Conservation (phyloP, 352 stramenopile genomes). For the Phytopythium oedochilum region DNA sequence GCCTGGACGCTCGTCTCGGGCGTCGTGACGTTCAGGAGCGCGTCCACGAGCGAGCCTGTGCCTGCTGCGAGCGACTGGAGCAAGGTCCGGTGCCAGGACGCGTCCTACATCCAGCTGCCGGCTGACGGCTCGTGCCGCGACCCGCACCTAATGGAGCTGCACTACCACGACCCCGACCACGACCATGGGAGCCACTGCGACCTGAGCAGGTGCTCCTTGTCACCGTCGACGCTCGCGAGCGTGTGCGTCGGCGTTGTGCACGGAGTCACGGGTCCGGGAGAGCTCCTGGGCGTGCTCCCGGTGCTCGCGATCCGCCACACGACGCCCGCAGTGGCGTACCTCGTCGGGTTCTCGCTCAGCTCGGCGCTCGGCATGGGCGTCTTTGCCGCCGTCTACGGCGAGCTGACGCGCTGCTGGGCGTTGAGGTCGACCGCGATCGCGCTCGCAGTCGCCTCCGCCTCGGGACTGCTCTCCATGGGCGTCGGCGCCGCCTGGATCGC, state of each 20-base stretch:
- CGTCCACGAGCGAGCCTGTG: conserved; percentile 4
- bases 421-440: conserved; percentile 18
- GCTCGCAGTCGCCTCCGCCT: conserved; percentile 46
- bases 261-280: conserved; percentile 74
- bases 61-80: conserved; percentile 32
- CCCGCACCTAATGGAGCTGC: conserved; percentile 1
- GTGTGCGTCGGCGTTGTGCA: conserved; percentile 79
- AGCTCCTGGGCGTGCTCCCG: conserved; percentile 81
- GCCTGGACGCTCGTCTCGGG: conserved; percentile 44
- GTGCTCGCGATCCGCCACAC: conserved; percentile 66
- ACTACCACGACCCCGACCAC: conserved; percentile 7
- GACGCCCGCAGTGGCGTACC: conserved; percentile 62
- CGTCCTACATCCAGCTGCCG: conserved; percentile 43
- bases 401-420: conserved; percentile 33
- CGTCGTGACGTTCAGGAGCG: conserved; percentile 18
- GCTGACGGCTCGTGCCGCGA: conserved; percentile 12
- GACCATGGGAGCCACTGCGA: conserved; percentile 1
- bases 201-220: neutral
- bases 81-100: conserved; percentile 51
- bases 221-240: conserved; percentile 25
- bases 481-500: conserved; percentile 72
- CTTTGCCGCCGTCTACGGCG: conserved; percentile 83
- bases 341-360: conserved; percentile 82
- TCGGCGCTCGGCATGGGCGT: conserved; percentile 86
- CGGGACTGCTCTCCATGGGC: conserved; percentile 46